Evolutionary conservation across 1,139 yeast species (phyloP), one percentile per base, ranked within the genome.

Genomic region (Hansenula lynferdii): DNA sequence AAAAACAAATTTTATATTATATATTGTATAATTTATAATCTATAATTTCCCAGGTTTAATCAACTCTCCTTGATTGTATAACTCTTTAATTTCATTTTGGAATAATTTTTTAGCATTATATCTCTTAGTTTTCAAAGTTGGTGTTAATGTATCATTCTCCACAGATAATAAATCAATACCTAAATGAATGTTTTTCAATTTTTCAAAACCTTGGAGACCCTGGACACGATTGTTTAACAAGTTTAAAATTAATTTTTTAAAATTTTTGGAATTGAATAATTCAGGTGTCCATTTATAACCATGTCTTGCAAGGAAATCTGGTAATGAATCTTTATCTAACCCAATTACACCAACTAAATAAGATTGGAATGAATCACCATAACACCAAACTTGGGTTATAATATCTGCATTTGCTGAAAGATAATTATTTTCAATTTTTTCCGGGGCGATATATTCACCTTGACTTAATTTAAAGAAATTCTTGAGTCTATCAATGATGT

Each of bases 291-390:
- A 16, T 6, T 22, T 12, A 7, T 14, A 10, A 5, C 16, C 14
- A 17, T 21, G 15, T 4, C 12, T 17, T 2, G 2, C 5, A 3
- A 31, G 12, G 9, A 31, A 31, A 2, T 4, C 11, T 7, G 11
- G n/a, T 7, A 31, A 12, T n/a, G 17, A 23, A 12, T 49, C 61
- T 3, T 69, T 70, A 38, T 80, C 83, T 40, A 82, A 62, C 14
- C 87, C 87, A 26, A 74, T 61, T 38, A 82, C 58, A 16, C 77
- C 87, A 8, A 83, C 80, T 46, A 83, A 61, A 49, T 53, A 79
- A 5, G 74, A 65, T 50, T 76, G 65, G 21, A 72, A 58, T 0
- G 86, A 71, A 50, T 79, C 77, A 10, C 90, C 90, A 52, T 80
- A 73, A 16, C 74, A 73, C 55, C 69, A 80, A 15, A 75, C 55